These are phyloP conservation scores for Aspergillus sp. DNA, from an alignment of 2,329 filamentous ascomycete genomes.

Conservation along the genomic window DNA sequence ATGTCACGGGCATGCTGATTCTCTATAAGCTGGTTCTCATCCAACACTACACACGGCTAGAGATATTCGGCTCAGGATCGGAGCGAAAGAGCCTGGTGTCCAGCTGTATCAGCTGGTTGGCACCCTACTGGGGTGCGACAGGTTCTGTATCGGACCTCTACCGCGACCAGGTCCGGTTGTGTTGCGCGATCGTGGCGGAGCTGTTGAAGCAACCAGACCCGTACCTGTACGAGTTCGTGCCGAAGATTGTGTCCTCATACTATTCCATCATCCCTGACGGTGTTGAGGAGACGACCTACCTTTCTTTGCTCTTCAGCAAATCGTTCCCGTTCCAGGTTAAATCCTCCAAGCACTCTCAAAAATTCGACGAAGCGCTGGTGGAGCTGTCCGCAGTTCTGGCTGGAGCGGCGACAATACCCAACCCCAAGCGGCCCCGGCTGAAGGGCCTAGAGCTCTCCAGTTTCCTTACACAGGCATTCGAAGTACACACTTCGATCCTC, in stretches of 20 bases:
- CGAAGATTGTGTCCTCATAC: constrained; percentile 89
- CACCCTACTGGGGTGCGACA: constrained; percentile 85
- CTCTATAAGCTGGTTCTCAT: constrained; percentile 91
- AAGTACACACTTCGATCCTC: constrained; percentile 85
- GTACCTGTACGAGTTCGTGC: constrained; percentile 84
- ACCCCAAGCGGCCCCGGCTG: constrained; percentile 73
- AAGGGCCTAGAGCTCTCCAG: constrained; percentile 75
- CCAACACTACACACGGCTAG: constrained; percentile 82
- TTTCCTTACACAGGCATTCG: constrained; percentile 75
- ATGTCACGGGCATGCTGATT: constrained; percentile 86
- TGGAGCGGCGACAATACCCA: constrained; percentile 72
- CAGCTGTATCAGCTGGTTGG: constrained; percentile 87
- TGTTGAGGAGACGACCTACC: constrained; percentile 57
- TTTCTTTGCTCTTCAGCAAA: constrained; percentile 88
- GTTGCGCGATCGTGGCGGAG: constrained; percentile 87
- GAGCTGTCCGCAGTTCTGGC: constrained; percentile 88
- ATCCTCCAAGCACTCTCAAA: constrained; percentile 59
- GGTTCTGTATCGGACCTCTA: constrained; percentile 78
- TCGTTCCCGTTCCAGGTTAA: constrained; percentile 85
- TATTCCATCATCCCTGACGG: constrained; percentile 70
- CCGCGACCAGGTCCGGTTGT: constrained; percentile 88
- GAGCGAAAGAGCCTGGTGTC: constrained; percentile 72
- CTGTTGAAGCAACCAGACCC: constrained; percentile 77
- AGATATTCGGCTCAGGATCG: constrained; percentile 77
- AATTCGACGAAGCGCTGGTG: constrained; percentile 83